Evolutionary conservation across 1,139 yeast genomes (phyloP).

Genomic region (Candida freyschussii): DNA sequence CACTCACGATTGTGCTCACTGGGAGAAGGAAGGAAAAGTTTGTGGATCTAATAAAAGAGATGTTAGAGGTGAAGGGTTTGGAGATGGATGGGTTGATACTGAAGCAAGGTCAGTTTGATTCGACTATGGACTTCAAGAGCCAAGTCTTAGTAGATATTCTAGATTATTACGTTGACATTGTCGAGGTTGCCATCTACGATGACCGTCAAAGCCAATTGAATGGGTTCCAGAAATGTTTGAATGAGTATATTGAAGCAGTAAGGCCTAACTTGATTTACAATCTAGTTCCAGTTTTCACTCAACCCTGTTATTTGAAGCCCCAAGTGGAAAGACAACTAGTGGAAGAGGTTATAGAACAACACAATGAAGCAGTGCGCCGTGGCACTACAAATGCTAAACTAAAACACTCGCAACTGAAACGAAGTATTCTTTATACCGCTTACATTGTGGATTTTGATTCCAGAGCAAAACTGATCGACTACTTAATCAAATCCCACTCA

Average conservation of each 20-base stretch:
- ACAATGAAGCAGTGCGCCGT: slow-evolving; percentile 24
- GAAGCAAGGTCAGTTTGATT: slow-evolving; percentile 28
- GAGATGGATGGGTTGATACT: slow-evolving; percentile 34
- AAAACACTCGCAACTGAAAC: slow-evolving; percentile 21
- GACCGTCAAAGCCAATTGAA: slow-evolving; percentile 36
- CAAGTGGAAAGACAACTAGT: slow-evolving; percentile 28
- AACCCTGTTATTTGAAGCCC: slow-evolving; percentile 29
- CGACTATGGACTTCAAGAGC: slow-evolving; percentile 35
- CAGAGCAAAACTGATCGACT: slow-evolving; percentile 18
- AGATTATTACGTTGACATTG: slow-evolving; percentile 27
- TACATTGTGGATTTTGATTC: slow-evolving; percentile 24
- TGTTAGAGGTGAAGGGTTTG: slow-evolving; percentile 27
- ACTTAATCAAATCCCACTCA: slow-evolving; percentile 14
- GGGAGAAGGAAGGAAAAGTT: slow-evolving; percentile 35
- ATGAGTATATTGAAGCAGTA: slow-evolving; percentile 26
- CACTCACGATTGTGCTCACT: slow-evolving; percentile 37
- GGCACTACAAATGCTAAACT: slow-evolving; percentile 12
- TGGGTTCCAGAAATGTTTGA: slow-evolving; percentile 31
- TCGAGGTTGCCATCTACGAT: slow-evolving; percentile 36
- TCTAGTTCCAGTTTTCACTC: slow-evolving; percentile 28
- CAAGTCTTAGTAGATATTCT: slow-evolving; percentile 33
- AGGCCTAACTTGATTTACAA: slow-evolving; percentile 24
- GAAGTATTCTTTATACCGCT: slow-evolving; percentile 26
- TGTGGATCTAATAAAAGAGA: slow-evolving; percentile 24
- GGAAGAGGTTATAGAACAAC: slow-evolving; percentile 27